These are phyloP conservation scores for Boletales sp. DNA, from an alignment of 768 basidiomycete genomes.

Conservation along the genomic window DNA sequence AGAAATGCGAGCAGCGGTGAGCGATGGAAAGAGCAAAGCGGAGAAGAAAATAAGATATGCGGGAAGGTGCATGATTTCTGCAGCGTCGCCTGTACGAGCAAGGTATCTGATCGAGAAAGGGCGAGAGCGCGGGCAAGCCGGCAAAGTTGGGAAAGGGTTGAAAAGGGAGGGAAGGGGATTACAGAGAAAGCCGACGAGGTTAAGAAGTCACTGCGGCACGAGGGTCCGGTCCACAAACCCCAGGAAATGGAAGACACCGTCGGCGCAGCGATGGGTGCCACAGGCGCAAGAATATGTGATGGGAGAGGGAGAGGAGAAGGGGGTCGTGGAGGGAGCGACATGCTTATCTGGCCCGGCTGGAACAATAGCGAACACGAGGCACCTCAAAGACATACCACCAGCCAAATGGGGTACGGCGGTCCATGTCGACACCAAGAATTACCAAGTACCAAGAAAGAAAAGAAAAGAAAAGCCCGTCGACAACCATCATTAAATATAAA, in stretches of 20 bases:
- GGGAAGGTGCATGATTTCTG: slow-evolving; percentile 24
- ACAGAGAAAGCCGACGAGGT: neutral
- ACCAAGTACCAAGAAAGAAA: neutral
- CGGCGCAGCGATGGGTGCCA: slow-evolving; percentile 15
- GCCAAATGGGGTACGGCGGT: too few species aligned
- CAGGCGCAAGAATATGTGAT: neutral
- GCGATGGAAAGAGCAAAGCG: slow-evolving; percentile 23
- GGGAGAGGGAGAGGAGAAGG: neutral
- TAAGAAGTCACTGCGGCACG: too few species aligned
- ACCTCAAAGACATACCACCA: too few species aligned
- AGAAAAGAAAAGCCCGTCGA: neutral
- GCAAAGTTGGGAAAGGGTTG: neutral
- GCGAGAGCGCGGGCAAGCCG: neutral
- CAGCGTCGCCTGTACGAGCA: slow-evolving; percentile 1
- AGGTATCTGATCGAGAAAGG: neutral
- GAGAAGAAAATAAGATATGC: slow-evolving; percentile 31
- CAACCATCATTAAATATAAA: slow-evolving; percentile 11
- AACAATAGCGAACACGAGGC: slow-evolving; percentile 2
- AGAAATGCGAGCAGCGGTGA: slow-evolving; percentile 20
- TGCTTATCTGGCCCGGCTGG: neutral
- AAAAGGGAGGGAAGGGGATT: neutral
- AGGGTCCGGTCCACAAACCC: slow-evolving; percentile 23
- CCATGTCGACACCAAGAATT: slow-evolving; percentile 4
- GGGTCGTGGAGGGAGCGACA: neutral
- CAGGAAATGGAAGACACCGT: slow-evolving; percentile 9